Base-by-base conservation (phyloP, 139 green algal genomes). In the Mesotaenium endlicherianum region DNA sequence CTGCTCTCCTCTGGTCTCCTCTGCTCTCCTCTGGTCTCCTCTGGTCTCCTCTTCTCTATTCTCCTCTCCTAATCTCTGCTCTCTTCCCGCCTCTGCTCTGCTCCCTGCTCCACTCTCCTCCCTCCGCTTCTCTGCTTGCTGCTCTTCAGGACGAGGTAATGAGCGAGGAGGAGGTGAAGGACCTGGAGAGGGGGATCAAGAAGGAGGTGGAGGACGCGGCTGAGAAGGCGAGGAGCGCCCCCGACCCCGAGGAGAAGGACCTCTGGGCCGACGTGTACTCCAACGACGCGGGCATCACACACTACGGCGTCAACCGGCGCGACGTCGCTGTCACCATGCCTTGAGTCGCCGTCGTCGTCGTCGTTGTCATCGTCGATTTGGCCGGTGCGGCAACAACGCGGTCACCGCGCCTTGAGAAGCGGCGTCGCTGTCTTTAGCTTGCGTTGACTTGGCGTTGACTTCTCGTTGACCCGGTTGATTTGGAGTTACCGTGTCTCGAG, bases 121-220 rank as follows among this genome's bases (percentile, higher is more conserved):
- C 58, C 14, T 34, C 58, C 11, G 11, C 58, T 5, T 38, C 30
- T 16, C 58, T 39, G 11, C 69, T 30, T 38, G 41, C 14, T n/a
- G n/a, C n/a, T n/a, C n/a, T n/a, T 30, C 77, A 81, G 70, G 31
- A 86, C 4, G 42, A 83, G 4, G 14, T 82, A 30, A 39, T 55
- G 16, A 74, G 47, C 0, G 77, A 81, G 44, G 83, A 88, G 38
- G 83, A 87, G 3, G 49, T 88, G 30, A 74, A 88, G 76, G 14
- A 20, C 41, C 31, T 82, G 30, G 77, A 69, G 8, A 88, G 39
- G 76, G n/a, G 42, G 76, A 31, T 75, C 1, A 60, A 44, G 20
- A 31, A 34, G 31, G 68, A 88, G 39, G 83, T 88, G 60, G 60
- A 75, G 30, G 53, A 57, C 3, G 83, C 68, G 34, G 55, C 70